Base-by-base conservation (phyloP, 2,329 filamentous ascomycete genomes). In the Ciborinia camelliae region DNA sequence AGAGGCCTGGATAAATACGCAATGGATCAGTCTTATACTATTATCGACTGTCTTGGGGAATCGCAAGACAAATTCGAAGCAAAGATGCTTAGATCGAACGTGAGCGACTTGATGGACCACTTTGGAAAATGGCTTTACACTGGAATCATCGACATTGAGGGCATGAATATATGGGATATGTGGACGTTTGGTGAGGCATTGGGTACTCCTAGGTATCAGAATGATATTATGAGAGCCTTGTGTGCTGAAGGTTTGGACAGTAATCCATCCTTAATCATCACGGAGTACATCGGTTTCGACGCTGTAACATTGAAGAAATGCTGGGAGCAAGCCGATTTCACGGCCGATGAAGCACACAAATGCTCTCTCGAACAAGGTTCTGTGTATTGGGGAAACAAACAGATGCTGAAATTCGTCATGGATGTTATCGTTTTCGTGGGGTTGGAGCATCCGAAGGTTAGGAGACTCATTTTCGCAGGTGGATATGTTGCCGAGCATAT, bases 331-430 rank as follows among this genome's bases (percentile, higher is more conserved):
- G 4, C n/a, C 4, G 8, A 41, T 9, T 32, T 43, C 18, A 28
- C 20, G 10, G 8, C 1, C 9, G 35, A 59, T 47, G 4, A 15
- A 18, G 20, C 20, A 2, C 55, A n/a, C n/a, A 32, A 18, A 15
- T 43, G 55, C n/a, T 32, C 10, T 20, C 30, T 59, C 1, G 55
- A 41, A 28, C 10, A 3, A 5, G 37, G 43, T 7, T 4, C 26
- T 2, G 37, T 65, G 23, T 37, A 65, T 50, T 57, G 50, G 63
- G 63, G 23, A 1, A 53, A 65, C 35, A 63, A 63, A 23, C 26
- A 58, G 20, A 65, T 65, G 64, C 23, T 65, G 15, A 57, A 58
- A 20, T 65, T 65, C n/a, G 9, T 63, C 14, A 45, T 65, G 32
- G 64, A 65, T 51, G 30, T 63, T 14, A 41, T 58, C 15, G 59